Conservation (phyloP, 208 protist genomes). For the Crithidia sp. region DNA sequence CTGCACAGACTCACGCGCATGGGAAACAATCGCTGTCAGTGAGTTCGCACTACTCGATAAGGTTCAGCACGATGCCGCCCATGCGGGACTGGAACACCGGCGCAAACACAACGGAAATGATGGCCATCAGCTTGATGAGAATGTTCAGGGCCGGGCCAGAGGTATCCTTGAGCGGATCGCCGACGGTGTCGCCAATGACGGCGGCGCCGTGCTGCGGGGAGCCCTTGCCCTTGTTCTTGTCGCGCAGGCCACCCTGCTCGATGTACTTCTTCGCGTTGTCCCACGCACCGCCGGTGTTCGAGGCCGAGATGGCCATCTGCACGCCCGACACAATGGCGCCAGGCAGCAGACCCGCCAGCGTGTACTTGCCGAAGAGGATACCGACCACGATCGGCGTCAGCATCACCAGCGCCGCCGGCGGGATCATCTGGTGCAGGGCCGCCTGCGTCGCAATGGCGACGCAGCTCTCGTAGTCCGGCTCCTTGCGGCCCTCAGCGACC, state of each 20-base stretch:
- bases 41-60: constrained; percentile 48
- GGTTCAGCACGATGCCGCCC: constrained; percentile 65
- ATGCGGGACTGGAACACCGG: constrained; percentile 85
- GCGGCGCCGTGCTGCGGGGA: constrained; percentile 94
- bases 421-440: constrained; percentile 95
- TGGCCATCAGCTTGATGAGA: constrained; percentile 96
- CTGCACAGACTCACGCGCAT: neutral
- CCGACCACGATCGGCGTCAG: constrained; percentile 93
- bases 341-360: constrained; percentile 92
- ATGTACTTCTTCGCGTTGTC: constrained; percentile 99
- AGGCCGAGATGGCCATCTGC: constrained; percentile 94
- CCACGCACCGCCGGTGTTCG: constrained; percentile 97
- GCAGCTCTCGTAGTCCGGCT: constrained; percentile 95
- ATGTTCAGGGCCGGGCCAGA: constrained; percentile 96
- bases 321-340: constrained; percentile 92
- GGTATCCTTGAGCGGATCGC: constrained; percentile 98
- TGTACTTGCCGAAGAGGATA: constrained; percentile 90
- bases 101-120: constrained; percentile 95
- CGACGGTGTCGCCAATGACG: constrained; percentile 97
- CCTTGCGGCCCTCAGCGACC: constrained; percentile 76
- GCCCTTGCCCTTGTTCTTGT: constrained; percentile 91
- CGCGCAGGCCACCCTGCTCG: constrained; percentile 88
- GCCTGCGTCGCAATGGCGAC: constrained; percentile 93
- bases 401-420: constrained; percentile 92
- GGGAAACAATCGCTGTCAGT: constrained; percentile 5